Evolutionary conservation across 2,329 filamentous ascomycete genomes (phyloP).

Genomic region (Coleophoma cylindrospora): DNA sequence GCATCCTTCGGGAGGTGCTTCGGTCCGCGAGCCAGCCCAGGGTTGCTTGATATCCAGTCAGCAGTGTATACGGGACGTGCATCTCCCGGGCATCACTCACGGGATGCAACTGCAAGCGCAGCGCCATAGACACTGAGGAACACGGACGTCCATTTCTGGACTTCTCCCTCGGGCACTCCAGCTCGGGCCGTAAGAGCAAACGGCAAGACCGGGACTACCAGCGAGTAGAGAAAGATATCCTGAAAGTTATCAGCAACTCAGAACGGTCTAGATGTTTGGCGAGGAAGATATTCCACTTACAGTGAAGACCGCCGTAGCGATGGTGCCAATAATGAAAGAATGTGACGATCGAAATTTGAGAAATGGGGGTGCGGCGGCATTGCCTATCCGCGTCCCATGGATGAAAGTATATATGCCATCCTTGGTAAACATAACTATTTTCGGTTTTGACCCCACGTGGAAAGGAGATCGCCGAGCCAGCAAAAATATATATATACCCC

Average conservation of each 20-base stretch:
- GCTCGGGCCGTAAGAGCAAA: slow-evolving; percentile 56
- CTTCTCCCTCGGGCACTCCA: slow-evolving; percentile 40
- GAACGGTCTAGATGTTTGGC: not conserved
- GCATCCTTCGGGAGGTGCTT: slow-evolving; percentile 53
- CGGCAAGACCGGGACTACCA: slow-evolving; percentile 67
- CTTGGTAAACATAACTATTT: slow-evolving; percentile 15
- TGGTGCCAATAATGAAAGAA: slow-evolving; percentile 17
- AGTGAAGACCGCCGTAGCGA: slow-evolving; percentile 20
- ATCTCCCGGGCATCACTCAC: slow-evolving; percentile 1
- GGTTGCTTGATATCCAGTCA: slow-evolving; percentile 27
- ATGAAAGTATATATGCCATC: slow-evolving; percentile 16
- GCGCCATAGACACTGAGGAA: slow-evolving; percentile 67
- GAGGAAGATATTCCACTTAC: slow-evolving; percentile 1
- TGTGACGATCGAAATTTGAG: slow-evolving; percentile 20
- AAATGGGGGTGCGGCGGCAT: slow-evolving; percentile 16
- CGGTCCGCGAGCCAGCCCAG: slow-evolving; percentile 56
- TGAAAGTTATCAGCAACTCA: not conserved
- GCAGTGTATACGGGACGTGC: not conserved
- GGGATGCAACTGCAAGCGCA: slow-evolving; percentile 51
- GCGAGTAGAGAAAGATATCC: slow-evolving; percentile 57
- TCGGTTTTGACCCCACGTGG: no score
- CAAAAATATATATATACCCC: no score
- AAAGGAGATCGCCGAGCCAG: no score
- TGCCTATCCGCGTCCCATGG: slow-evolving; percentile 15
- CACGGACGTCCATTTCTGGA: slow-evolving; percentile 70